Conservation (phyloP, 176 grass and related monocot species). For the Alopecurus myosuroides region DNA sequence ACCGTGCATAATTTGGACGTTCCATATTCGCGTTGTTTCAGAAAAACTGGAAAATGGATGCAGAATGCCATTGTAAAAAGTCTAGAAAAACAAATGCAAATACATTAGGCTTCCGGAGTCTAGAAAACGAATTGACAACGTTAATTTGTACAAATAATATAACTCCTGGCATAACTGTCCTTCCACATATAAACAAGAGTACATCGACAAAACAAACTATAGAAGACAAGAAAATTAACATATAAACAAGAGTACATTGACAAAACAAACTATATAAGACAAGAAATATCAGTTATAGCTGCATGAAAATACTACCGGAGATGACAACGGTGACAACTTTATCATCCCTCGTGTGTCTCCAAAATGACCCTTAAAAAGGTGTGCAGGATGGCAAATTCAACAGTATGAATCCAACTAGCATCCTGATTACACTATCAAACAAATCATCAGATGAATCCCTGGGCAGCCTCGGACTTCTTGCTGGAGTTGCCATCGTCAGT, state of each 20-base stretch:
- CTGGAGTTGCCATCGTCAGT: constrained; percentile 20
- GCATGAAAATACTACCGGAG: neutral
- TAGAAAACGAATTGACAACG: neutral
- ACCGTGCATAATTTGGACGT: neutral
- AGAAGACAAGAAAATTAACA: neutral
- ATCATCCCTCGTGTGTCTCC: neutral
- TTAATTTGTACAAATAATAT: neutral
- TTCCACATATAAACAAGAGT: neutral
- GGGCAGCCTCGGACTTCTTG: constrained; percentile 39
- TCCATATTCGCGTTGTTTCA: neutral
- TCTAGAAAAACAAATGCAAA: neutral
- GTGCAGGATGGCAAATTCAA: neutral
- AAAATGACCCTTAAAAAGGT: neutral
- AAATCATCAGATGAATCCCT: constrained; percentile 45
- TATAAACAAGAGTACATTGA: neutral
- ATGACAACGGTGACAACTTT: neutral
- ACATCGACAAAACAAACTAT: neutral
- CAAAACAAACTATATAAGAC: neutral
- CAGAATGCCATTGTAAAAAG: neutral
- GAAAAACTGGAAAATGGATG: neutral
- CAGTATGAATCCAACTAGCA: neutral
- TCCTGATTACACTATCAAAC: constrained; percentile 12
- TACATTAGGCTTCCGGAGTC: neutral
- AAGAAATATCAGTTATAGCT: neutral
- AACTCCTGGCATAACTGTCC: neutral